Evolutionary conservation across 169 alveolate species (phyloP), one percentile per base, ranked within the genome.

Genomic region (Ichthyophthirius multifiliis): DNA sequence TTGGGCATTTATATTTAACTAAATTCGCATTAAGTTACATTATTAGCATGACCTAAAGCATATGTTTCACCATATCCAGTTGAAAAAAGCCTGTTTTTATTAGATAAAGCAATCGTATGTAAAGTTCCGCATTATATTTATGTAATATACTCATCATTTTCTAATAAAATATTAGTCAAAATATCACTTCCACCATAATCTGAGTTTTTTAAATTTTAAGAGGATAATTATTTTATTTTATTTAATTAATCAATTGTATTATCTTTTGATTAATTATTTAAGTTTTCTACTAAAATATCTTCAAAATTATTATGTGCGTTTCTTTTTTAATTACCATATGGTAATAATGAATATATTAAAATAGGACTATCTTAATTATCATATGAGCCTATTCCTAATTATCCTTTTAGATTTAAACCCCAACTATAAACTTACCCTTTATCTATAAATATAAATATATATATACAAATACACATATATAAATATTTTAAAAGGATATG

Each of bases 101-200:
- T 83, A 13, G 95, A 74, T 77, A 89, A 43, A 7, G 84, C 82
- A 13, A 93, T 7, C 16, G 94, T 83, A 73, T 90, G 95, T 30
- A 90, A 82, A n/a, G 95, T 83, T 2, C 97, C 97, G 45, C 95
- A 92, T 13, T 90, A 76, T 5, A 93, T 84, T 77, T 89, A 78
- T 7, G 71, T 73, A 6, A 93, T 85, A 67, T 75, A 76, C 78
- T 93, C 94, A 35, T 81, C 55, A 43, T 55, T 43, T 44, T 79
- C 48, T 7, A 89, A 63, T 62, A 89, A 65, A 10, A 63, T 62
- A n/a, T 39, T 1, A 73, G 62, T 34, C 71, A 71, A 55, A 55
- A 44, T n/a, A 75, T 39, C 4, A 75, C 45, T 20, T 78, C 74
- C 16, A 16, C 13, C 13, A 23, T 16, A n/a, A 65, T 82, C 7